Conservation (phyloP, 2,329 filamentous ascomycete genomes). For the Colletotrichum salicis region DNA sequence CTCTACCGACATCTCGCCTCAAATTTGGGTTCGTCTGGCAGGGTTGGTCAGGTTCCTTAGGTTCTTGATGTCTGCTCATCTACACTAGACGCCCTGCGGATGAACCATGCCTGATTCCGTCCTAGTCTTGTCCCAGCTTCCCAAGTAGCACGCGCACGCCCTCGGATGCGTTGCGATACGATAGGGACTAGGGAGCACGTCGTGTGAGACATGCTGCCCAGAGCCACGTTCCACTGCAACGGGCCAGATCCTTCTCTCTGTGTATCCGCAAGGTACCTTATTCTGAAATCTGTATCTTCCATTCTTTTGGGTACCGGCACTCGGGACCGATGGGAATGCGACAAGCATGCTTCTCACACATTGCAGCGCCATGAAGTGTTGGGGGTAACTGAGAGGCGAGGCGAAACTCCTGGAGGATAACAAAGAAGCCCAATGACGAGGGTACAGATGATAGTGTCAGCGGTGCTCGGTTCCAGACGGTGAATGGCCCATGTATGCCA, state of each 20-base stretch:
- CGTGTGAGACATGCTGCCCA: constrained; percentile 21
- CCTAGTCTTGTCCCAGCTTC: constrained; percentile 18
- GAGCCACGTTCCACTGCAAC: constrained; percentile 18
- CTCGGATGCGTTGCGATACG: constrained; percentile 1
- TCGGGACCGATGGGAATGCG: not conserved
- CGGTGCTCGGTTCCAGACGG: constrained; percentile 23
- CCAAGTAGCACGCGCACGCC: not conserved
- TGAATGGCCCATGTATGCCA: constrained; percentile 32
- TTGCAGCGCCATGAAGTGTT: not conserved
- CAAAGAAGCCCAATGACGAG: not conserved
- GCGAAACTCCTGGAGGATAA: too few relatives aligned
- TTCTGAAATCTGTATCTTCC: not conserved
- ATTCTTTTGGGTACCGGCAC: not conserved
- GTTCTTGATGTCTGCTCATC: not conserved
- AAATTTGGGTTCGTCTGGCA: constrained; percentile 4
- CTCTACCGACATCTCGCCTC: not conserved
- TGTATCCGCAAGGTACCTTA: not conserved
- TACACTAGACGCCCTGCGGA: constrained; percentile 1
- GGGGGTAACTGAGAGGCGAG: not conserved
- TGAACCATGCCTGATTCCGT: constrained; percentile 2
- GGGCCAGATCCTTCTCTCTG: not conserved
- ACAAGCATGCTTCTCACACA: not conserved
- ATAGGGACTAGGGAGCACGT: not conserved
- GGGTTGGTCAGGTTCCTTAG: not conserved
- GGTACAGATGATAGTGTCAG: not conserved